A percentile compares a stretch with the other conserved stretches of the same genome.
Conservation (phyloP, 2,329 filamentous ascomycete genomes). For the Penicillium sp. region DNA sequence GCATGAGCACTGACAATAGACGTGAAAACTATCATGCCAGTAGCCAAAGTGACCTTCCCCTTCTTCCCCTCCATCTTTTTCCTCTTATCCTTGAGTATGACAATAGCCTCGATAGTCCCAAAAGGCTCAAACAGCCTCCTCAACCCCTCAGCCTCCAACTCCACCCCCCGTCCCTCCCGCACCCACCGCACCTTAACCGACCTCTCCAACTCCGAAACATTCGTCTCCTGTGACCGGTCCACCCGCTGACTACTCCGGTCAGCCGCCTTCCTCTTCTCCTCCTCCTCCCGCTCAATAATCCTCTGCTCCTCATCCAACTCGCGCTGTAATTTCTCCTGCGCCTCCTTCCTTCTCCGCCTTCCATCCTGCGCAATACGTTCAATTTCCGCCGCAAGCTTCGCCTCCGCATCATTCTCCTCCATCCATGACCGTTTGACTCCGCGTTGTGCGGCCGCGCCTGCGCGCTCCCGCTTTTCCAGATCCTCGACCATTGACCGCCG, state of each 20-base stretch:
- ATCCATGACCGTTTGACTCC: conserved; percentile 59
- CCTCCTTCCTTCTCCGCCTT: conserved; percentile 51
- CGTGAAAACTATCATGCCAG: conserved; percentile 56
- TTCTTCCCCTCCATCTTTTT: conserved; percentile 50
- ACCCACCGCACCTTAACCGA: conserved; percentile 59
- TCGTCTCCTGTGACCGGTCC: conserved; percentile 37
- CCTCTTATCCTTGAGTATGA: conserved; percentile 59
- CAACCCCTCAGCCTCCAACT: conserved; percentile 51
- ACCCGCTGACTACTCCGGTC: conserved; percentile 33
- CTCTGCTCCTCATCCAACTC: conserved; percentile 44
- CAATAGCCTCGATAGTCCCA: conserved; percentile 57
- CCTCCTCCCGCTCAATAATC: conserved; percentile 41
- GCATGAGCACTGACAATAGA: conserved; percentile 60
- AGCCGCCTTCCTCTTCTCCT: conserved; percentile 42
- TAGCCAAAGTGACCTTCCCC: conserved; percentile 53
- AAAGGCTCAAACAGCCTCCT: conserved; percentile 52
- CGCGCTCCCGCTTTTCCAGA: conserved; percentile 72
- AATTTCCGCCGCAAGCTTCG: conserved; percentile 55
- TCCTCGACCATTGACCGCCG: conserved; percentile 80
- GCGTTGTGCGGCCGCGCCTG: conserved; percentile 37
- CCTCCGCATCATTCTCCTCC: conserved; percentile 44
- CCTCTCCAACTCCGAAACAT: conserved; percentile 56
- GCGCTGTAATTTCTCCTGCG: conserved; percentile 47
- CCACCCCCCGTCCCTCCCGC: conserved; percentile 46
- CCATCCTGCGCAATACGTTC: conserved; percentile 55